Percentiles rank a stretch among this genome's conserved stretches.
Evolutionary conservation across 352 stramenopile species (phyloP).

Genomic region (Phytophthora multivora): DNA sequence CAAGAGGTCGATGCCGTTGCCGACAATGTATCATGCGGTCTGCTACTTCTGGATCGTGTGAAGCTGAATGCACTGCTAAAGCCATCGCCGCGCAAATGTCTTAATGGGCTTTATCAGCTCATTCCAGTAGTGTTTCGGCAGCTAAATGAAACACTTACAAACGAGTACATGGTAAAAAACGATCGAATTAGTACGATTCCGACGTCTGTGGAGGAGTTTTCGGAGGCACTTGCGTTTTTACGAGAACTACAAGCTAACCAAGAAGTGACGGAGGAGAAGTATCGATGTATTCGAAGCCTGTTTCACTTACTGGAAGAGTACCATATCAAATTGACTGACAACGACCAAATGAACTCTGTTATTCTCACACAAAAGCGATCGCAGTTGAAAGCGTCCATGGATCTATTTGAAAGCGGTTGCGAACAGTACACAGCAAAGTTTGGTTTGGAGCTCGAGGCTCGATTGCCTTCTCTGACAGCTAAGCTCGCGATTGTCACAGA

Average conservation of each 20-base stretch:
- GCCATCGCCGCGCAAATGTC: constrained; percentile 64
- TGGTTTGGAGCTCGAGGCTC: constrained; percentile 65
- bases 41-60: constrained; percentile 64
- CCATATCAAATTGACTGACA: constrained; percentile 63
- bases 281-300: constrained; percentile 55
- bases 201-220: constrained; percentile 72
- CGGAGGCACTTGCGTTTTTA: constrained; percentile 60
- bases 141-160: constrained; percentile 65
- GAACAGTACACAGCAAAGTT: constrained; percentile 83
- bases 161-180: constrained; percentile 56
- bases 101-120: constrained; percentile 58
- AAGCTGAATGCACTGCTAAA: constrained; percentile 68
- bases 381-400: constrained; percentile 77
- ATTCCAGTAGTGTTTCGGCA: constrained; percentile 64
- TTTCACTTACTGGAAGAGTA: constrained; percentile 77
- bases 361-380: constrained; percentile 74
- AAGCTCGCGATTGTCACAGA: constrained; percentile 40
- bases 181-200: constrained; percentile 78
- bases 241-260: constrained; percentile 55
- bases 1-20: constrained; percentile 54
- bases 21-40: constrained; percentile 48
- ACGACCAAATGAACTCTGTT: constrained; percentile 78
- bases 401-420: constrained; percentile 71
- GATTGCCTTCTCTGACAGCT: constrained; percentile 46
- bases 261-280: constrained; percentile 59